Base-by-base conservation (phyloP, 768 basidiomycete species). In the Amanita rimosa region DNA sequence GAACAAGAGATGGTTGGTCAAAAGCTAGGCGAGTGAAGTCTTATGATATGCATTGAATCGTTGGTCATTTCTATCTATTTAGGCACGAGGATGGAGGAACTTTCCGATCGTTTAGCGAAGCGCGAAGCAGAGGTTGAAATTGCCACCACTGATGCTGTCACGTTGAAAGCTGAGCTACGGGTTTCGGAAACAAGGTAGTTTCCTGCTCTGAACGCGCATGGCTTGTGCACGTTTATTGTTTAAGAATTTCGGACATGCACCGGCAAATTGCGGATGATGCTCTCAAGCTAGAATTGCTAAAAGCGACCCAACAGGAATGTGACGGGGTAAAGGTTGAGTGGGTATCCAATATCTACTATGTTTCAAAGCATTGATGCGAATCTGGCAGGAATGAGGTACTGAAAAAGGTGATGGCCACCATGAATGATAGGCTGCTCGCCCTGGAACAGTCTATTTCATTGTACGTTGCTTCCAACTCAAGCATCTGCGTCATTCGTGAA, bases 91-190 rank as follows among this genome's bases (percentile, higher is more conserved):
- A 36, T 65, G 2, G 54, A 56, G 11, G 52, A 56, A 6, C 41
- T 67, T 6, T 53, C 57, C 2, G 57, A 56, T 6, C 51, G 56
- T 7, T 45, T 70, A 10, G 44, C 55, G 5, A 52, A 50, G 9
- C 52, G 61, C n/a, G 67, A 70, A 47, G 48, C 51, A 13, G 65
- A 67, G 34, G 48, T 60, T 8, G 44, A 64, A 9, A 60, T 57
- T 33, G 53, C 52, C 1, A 54, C 64, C 0, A 55, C 61, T 1
- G 54, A 54, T 17, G 56, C 62, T 2, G 59, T 60, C 1, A 44
- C 36, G 14, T 4, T 57, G 3, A 58, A 65, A 49, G 51, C 52
- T 6, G 53, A 59, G 33, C 48, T 61, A n/a, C 46, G 51, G 1
- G 52, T 51, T n/a, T 55, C 58, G 4, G 53, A 51, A 13, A 47